Evolutionary conservation across 2,329 filamentous ascomycete species (phyloP).

Genomic region (Sclerotinia borealis): DNA sequence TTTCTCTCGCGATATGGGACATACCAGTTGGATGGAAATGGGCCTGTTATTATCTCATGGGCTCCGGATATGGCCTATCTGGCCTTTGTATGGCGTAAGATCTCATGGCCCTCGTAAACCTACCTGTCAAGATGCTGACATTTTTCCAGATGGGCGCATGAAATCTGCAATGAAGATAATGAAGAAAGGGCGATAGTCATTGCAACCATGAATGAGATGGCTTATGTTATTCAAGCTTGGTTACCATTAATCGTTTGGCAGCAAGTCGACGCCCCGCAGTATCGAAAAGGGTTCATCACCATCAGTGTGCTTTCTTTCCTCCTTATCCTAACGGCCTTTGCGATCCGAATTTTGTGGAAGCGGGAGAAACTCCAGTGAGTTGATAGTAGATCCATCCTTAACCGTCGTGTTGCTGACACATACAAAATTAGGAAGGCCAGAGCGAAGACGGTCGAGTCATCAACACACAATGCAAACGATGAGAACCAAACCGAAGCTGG

Average conservation of each 20-base stretch:
- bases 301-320: conserved; percentile 42
- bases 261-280: conserved; percentile 54
- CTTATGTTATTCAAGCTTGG: conserved; percentile 65
- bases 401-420: not conserved
- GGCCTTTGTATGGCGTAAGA: conserved; percentile 39
- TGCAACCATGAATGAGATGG: conserved; percentile 62
- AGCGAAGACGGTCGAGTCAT: not conserved
- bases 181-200: conserved; percentile 63
- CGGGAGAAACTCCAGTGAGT: conserved; percentile 12
- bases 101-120: not conserved
- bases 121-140: not conserved
- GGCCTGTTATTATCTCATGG: conserved; percentile 50
- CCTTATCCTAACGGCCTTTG: conserved; percentile 16
- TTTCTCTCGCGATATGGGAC: conserved; percentile 40
- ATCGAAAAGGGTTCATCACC: conserved; percentile 55
- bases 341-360: conserved; percentile 12
- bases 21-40: conserved; percentile 52
- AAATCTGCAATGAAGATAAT: conserved; percentile 49
- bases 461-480: not conserved
- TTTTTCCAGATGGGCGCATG: conserved; percentile 43
- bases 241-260: conserved; percentile 61
- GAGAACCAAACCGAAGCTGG: not conserved
- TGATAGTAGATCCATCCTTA: not conserved
- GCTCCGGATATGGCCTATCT: conserved; percentile 35
- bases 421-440: not conserved